A percentile compares a stretch with the other conserved stretches of the same genome.
phyloP scores from a whole-genome alignment of 768 basidiomycete genomes.

The Coprinellus micaceus region DNA sequence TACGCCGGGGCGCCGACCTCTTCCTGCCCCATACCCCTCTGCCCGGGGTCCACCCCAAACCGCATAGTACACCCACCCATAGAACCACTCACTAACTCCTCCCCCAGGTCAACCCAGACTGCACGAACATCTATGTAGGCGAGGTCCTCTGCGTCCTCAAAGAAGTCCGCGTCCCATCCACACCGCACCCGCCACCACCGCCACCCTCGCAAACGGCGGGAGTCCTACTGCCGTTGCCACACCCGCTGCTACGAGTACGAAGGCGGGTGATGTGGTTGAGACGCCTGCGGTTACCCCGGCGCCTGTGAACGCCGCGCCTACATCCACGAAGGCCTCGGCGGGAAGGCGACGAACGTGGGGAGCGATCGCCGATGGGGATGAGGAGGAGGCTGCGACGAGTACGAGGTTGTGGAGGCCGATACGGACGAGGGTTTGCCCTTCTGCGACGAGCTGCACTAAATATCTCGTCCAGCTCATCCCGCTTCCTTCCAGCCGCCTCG shows the following conservation, averaged over 20 bases:
- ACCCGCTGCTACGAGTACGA: not conserved
- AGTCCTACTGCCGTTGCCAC: not conserved
- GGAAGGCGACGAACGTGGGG: not conserved
- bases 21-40: too few relatives aligned
- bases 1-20: too few relatives aligned
- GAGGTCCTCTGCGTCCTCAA: conserved; percentile 63
- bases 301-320: too few relatives aligned
- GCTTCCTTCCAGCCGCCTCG: too few relatives aligned
- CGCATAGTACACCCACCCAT: too few relatives aligned
- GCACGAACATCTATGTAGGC: conserved; percentile 69
- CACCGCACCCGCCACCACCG: conserved; percentile 19
- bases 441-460: conserved; percentile 43
- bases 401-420: too few relatives aligned
- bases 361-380: conserved; percentile 5
- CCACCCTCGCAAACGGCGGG: not conserved
- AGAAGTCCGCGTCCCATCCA: conserved; percentile 28
- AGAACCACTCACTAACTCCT: not conserved
- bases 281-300: not conserved
- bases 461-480: not conserved
- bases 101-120: conserved; percentile 48
- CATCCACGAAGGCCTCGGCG: too few relatives aligned
- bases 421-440: too few relatives aligned
- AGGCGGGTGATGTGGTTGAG: not conserved
- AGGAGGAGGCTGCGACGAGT: conserved; percentile 14
- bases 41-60: too few relatives aligned